Conservation (phyloP, 2,329 filamentous ascomycete species). For the Fusarium drepaniforme region DNA sequence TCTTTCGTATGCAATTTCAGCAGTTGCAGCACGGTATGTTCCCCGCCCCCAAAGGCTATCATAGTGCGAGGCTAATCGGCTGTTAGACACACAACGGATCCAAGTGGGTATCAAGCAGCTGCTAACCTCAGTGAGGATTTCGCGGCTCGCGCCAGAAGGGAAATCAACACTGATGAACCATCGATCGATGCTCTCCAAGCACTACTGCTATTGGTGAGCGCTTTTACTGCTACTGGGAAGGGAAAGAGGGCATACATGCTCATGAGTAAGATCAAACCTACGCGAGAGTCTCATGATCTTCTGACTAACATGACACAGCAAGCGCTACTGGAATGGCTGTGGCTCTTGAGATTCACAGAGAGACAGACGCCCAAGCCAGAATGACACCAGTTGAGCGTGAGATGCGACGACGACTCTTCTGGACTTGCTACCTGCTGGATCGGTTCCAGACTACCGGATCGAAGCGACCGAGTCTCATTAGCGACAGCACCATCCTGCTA, state of each 20-base stretch:
- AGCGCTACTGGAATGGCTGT: constrained; percentile 86
- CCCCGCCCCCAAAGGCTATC: background rate
- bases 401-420: constrained; percentile 83
- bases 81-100: constrained; percentile 74
- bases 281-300: too few relatives aligned
- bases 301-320: constrained; percentile 63
- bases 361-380: constrained; percentile 73
- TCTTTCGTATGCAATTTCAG: constrained; percentile 69
- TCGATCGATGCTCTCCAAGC: constrained; percentile 83
- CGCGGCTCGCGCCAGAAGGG: constrained; percentile 74
- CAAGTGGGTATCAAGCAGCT: constrained; percentile 75
- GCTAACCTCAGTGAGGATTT: constrained; percentile 79
- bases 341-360: constrained; percentile 84
- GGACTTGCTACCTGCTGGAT: constrained; percentile 90
- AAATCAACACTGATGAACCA: constrained; percentile 84
- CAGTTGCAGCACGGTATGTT: constrained; percentile 70
- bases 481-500: constrained; percentile 81
- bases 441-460: constrained; percentile 86
- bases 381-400: constrained; percentile 79
- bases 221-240: constrained; percentile 81
- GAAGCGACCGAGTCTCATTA: constrained; percentile 82
- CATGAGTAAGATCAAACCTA: constrained; percentile 66
- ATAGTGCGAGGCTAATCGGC: constrained; percentile 1
- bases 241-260: constrained; percentile 92
- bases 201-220: constrained; percentile 79